Evolutionary conservation across 2,329 filamentous ascomycete genomes (phyloP).

Genomic region (Ascosphaera aggregata): DNA sequence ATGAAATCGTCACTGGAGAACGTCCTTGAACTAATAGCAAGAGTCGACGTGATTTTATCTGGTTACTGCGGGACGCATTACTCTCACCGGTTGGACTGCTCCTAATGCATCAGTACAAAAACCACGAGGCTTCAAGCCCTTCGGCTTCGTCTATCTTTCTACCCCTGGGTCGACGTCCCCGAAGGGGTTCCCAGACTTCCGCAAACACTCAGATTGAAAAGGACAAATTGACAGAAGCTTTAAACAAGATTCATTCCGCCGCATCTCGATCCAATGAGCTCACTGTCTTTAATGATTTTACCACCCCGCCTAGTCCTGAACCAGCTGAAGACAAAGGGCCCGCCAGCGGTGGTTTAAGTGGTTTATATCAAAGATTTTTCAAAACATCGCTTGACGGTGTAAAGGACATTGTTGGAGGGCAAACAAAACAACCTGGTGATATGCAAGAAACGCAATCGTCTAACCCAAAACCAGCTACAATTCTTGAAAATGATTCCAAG

Average conservation of each 20-base stretch:
- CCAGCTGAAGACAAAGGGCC: constrained; percentile 45
- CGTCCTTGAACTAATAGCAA: too few relatives aligned
- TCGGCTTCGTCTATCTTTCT: constrained; percentile 22
- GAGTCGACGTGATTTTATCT: too few relatives aligned
- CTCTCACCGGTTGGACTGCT: constrained; percentile 2
- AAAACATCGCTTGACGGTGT: constrained; percentile 53
- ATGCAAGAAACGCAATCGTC: background rate
- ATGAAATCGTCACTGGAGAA: too few relatives aligned
- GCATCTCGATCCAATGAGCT: constrained; percentile 68
- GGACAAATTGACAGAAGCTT: constrained; percentile 49
- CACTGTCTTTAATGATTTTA: constrained; percentile 88
- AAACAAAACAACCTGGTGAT: constrained; percentile 7
- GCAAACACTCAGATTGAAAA: constrained; percentile 36
- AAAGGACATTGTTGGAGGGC: constrained; percentile 26
- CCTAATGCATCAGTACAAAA: constrained; percentile 15
- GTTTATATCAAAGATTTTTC: constrained; percentile 57
- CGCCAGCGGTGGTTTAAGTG: constrained; percentile 63
- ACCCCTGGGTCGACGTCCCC: constrained; percentile 17
- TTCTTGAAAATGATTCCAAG: constrained; percentile 7
- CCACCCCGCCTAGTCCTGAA: constrained; percentile 35
- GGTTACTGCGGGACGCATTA: constrained; percentile 2
- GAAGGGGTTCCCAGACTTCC: constrained; percentile 27
- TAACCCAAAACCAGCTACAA: background rate
- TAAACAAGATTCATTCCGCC: constrained; percentile 71
- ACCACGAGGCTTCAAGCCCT: constrained; percentile 18